Conservation (phyloP, 106 monocot species). For the Dioscorea zingiberensis region DNA sequence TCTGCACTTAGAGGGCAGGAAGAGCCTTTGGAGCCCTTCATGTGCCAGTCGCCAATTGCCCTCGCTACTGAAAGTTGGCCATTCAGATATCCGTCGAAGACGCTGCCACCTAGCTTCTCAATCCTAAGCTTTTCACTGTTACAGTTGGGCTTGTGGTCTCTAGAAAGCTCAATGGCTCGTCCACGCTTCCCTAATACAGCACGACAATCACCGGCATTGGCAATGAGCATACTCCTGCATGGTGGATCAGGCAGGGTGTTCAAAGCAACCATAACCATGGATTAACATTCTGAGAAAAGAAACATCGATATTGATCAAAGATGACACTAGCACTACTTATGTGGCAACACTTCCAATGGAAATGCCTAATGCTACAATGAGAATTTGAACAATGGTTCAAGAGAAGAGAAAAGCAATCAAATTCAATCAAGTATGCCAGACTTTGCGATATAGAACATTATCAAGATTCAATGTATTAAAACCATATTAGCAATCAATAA, state of each 20-base stretch:
- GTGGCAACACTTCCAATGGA: no score
- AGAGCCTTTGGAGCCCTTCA: slow-evolving; percentile 45
- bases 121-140: slow-evolving; percentile 33
- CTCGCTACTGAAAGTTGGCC: slow-evolving; percentile 47
- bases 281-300: no score
- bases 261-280: no score
- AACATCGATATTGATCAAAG: no score
- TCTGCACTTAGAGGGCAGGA: slow-evolving; percentile 37
- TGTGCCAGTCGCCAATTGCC: slow-evolving; percentile 52
- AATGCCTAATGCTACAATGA: no score
- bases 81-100: slow-evolving; percentile 44
- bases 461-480: no score
- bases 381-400: no score
- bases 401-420: no score
- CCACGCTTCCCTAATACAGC: slow-evolving; percentile 49
- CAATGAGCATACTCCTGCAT: slow-evolving; percentile 37
- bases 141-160: slow-evolving; percentile 52
- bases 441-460: no score
- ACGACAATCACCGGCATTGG: slow-evolving; percentile 53
- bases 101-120: slow-evolving; percentile 30
- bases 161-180: slow-evolving; percentile 34
- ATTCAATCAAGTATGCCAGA: no score
- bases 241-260: not conserved
- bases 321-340: no score
- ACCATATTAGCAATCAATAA: no score